Conservation (phyloP, 768 basidiomycete species). For the Pleurotus sapidus region DNA sequence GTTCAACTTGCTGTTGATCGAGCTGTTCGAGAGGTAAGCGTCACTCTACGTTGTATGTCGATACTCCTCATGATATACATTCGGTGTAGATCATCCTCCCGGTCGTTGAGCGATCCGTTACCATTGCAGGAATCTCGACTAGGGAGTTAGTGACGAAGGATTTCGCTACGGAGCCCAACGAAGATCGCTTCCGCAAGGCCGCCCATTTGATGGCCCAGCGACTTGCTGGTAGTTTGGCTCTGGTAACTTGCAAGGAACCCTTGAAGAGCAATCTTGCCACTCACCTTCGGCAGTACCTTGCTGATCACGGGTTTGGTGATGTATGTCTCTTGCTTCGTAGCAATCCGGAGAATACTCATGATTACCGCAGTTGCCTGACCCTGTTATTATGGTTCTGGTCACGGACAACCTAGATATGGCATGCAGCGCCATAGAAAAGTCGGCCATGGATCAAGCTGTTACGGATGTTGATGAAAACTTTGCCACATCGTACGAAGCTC, state of each 20-base stretch:
- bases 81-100: conserved; percentile 81
- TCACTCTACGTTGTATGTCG: neutral
- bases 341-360: neutral
- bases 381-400: conserved; percentile 74
- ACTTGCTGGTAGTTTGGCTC: conserved; percentile 91
- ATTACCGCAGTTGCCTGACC: conserved; percentile 55
- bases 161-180: conserved; percentile 89
- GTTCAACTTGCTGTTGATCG: conserved; percentile 90
- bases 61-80: too few species aligned
- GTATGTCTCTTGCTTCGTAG: conserved; percentile 30
- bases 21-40: conserved; percentile 84
- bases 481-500: conserved; percentile 72
- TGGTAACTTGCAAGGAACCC: conserved; percentile 98
- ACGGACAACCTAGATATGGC: conserved; percentile 92
- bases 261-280: conserved; percentile 87
- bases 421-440: conserved; percentile 92
- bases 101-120: conserved; percentile 96
- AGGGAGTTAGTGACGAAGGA: conserved; percentile 94
- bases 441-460: conserved; percentile 94
- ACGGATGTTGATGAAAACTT: conserved; percentile 93
- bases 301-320: conserved; percentile 89
- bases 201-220: conserved; percentile 97
- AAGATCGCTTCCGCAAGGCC: conserved; percentile 86
- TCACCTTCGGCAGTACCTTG: conserved; percentile 80
- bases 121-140: conserved; percentile 97